phyloP scores from a whole-genome alignment of 768 basidiomycete genomes.

The Trichaptum fuscoviolaceum region DNA sequence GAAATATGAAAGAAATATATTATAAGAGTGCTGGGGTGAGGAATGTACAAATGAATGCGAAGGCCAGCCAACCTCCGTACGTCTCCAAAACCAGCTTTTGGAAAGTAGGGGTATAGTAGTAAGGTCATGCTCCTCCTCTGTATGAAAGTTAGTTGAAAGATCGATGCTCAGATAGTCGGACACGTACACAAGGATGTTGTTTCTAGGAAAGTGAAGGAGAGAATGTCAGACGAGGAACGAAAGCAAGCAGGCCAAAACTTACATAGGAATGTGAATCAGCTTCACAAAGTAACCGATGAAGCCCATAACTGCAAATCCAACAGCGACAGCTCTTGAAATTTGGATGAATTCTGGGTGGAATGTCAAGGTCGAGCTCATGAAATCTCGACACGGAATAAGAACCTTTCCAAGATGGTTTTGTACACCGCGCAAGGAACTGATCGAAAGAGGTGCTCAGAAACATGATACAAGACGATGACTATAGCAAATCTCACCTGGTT shows the following conservation, averaged over 20 bases:
- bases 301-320: slow-evolving; percentile 98
- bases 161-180: background rate
- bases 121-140: slow-evolving; percentile 70
- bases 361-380: slow-evolving; percentile 3
- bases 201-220: slow-evolving; percentile 42
- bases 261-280: slow-evolving; percentile 98
- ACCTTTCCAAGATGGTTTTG: slow-evolving; percentile 97
- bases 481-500: slow-evolving; percentile 62
- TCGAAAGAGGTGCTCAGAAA: slow-evolving; percentile 12
- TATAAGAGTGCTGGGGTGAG: background rate
- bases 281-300: slow-evolving; percentile 99
- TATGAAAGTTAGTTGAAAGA: slow-evolving; percentile 20
- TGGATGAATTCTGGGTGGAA: slow-evolving; percentile 74
- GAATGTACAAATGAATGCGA: background rate
- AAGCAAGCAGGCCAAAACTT: slow-evolving; percentile 30
- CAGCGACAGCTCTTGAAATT: slow-evolving; percentile 93
- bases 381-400: slow-evolving; percentile 15
- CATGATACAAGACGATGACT: background rate
- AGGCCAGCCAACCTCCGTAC: slow-evolving; percentile 82
- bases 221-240: slow-evolving; percentile 12
- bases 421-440: slow-evolving; percentile 95
- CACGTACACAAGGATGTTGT: slow-evolving; percentile 96
- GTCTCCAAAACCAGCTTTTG: slow-evolving; percentile 99
- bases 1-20: background rate
- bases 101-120: slow-evolving; percentile 57